Evolutionary conservation across 208 protist species (phyloP).

Genomic region (Trypanosoma boissoni): DNA sequence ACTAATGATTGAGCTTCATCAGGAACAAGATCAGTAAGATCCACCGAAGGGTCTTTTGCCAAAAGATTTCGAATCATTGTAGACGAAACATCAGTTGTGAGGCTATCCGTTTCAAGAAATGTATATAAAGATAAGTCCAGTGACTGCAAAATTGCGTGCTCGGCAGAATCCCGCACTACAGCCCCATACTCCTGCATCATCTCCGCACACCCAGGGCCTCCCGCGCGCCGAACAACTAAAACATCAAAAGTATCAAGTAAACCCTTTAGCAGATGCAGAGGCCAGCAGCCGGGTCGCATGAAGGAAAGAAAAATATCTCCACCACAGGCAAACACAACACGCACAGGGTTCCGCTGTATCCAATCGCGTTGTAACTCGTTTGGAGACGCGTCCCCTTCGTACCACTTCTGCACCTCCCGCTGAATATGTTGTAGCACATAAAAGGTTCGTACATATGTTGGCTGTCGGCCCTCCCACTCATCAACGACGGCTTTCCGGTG

Average conservation of each 20-base stretch:
- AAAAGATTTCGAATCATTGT: slow-evolving; percentile 45
- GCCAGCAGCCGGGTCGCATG: slow-evolving; percentile 61
- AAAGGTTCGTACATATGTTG: slow-evolving; percentile 55
- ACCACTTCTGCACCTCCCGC: slow-evolving; percentile 40
- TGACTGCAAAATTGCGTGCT: slow-evolving; percentile 14
- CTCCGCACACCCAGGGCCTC: slow-evolving; percentile 6
- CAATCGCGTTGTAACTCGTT: slow-evolving; percentile 11
- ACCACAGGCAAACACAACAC: slow-evolving; percentile 64
- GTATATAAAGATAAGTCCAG: slow-evolving; percentile 45
- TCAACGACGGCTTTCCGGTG: slow-evolving; percentile 56
- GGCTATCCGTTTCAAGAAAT: slow-evolving; percentile 37
- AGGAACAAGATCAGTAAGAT: slow-evolving; percentile 8
- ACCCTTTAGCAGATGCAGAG: slow-evolving; percentile 41
- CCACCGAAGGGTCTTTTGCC: slow-evolving; percentile 6
- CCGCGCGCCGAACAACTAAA: slow-evolving; percentile 38
- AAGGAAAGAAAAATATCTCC: slow-evolving; percentile 78
- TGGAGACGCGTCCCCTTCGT: slow-evolving; percentile 25
- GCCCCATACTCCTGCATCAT: slow-evolving; percentile 12
- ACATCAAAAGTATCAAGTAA: slow-evolving; percentile 59
- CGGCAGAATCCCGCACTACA: slow-evolving; percentile 15
- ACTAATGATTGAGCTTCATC: slow-evolving; percentile 5
- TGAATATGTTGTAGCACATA: slow-evolving; percentile 70
- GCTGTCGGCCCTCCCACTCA: slow-evolving; percentile 74
- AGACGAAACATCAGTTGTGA: slow-evolving; percentile 48
- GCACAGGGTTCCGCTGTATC: slow-evolving; percentile 30